These are phyloP conservation scores for Cladophialophora immunda DNA, from an alignment of 2,329 filamentous ascomycete genomes.

Conservation along the genomic window DNA sequence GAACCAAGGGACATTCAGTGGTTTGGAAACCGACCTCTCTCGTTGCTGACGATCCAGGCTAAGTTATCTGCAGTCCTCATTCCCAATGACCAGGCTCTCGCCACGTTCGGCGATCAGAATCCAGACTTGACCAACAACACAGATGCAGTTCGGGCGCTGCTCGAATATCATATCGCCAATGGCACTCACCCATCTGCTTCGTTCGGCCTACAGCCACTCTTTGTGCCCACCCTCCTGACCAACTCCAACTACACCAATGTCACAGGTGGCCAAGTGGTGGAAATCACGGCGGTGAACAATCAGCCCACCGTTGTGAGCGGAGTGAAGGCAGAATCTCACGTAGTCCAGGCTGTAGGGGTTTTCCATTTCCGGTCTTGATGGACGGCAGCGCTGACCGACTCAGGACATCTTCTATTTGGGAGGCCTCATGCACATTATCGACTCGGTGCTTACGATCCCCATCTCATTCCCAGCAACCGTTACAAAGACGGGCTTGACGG, in stretches of 20 bases:
- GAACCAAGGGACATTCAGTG: constrained; percentile 35
- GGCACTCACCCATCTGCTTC: constrained; percentile 54
- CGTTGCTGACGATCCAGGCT: not conserved
- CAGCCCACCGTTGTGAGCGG: constrained; percentile 63
- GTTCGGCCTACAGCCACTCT: constrained; percentile 47
- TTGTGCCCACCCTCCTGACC: constrained; percentile 60
- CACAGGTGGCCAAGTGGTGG: constrained; percentile 67
- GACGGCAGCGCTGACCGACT: constrained; percentile 2
- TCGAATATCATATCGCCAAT: constrained; percentile 68
- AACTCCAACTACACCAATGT: constrained; percentile 65
- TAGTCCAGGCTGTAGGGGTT: constrained; percentile 58
- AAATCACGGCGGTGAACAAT: constrained; percentile 52
- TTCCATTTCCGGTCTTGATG: not conserved
- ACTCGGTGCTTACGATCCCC: constrained; percentile 59
- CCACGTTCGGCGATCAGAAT: constrained; percentile 22
- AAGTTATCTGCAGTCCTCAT: constrained; percentile 31
- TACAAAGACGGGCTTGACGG: constrained; percentile 54
- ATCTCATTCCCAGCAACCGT: constrained; percentile 54
- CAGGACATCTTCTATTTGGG: constrained; percentile 64
- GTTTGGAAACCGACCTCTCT: constrained; percentile 17
- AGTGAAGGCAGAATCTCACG: constrained; percentile 58
- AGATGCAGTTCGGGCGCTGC: constrained; percentile 53
- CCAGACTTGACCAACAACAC: constrained; percentile 28
- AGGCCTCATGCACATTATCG: constrained; percentile 64
- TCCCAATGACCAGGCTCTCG: constrained; percentile 35